Base-by-base conservation (phyloP, 345 rosid species). In the Acer campestre region DNA sequence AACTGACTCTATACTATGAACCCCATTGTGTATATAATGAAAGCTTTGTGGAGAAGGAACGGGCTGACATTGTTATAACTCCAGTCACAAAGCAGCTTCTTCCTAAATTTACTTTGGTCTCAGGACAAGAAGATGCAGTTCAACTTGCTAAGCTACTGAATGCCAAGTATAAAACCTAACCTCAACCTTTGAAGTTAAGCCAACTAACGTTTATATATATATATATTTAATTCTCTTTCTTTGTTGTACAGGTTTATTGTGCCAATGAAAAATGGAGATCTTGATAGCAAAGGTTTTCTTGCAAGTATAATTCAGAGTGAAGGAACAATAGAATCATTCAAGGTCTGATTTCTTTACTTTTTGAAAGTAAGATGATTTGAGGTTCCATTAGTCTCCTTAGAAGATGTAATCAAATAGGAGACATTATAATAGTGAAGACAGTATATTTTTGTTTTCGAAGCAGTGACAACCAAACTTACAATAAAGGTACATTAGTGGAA, bases 51-150 rank as follows among this genome's bases (percentile, higher is more conserved):
- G 87, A 84, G 87, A 89, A 88, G 72, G 93, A 93, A 80, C 85
- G 7, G 48, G 96, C 98, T 14, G 98, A 93, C 65, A 91, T 95
- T 68, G 86, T 93, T 61, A 92, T 95, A 78, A 93, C 96, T 55
- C 99, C 96, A 0, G 96, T 95, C 79, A 88, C 90, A 77, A 92
- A 95, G 87, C 99, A 90, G 86, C 96, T 92, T 85, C 97, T 95
- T 80, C 98, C 99, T 40, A 84, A 77, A 6, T 91, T 93, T 80
- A 93, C 96, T 42, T 84, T 95, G 80, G 98, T 93, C 78, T 95
- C 92, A 4, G 99, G 99, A 69, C 98, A 93, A 91, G 96, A 95
- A 89, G 98, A 95, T 72, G 98, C 98, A 6, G 91, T 95, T 68
- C 87, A 83, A 83, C 92, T 95, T 20, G 96, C 99, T 23, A 95